These are phyloP conservation scores for Colletotrichum liriopes DNA, from an alignment of 2,329 filamentous ascomycete genomes.

Conservation along the genomic window DNA sequence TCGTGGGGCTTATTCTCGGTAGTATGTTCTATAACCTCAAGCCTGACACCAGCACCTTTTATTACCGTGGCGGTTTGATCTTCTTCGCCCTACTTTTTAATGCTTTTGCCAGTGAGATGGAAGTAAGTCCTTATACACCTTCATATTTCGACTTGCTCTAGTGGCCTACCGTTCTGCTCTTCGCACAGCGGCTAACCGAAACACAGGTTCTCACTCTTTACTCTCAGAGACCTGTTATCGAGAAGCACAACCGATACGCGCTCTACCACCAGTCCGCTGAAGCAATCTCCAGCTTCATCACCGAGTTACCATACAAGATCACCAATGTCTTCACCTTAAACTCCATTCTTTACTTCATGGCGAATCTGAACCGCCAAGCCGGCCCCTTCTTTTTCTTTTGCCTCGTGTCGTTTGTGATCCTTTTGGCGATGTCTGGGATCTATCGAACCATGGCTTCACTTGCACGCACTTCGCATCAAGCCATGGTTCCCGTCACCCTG, in stretches of 20 bases:
- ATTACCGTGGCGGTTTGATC: conserved; percentile 50
- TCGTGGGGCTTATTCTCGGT: conserved; percentile 70
- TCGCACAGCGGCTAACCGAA: not conserved
- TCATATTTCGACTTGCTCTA: accelerated
- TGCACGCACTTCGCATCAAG: conserved; percentile 50
- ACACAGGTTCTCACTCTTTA: conserved; percentile 45
- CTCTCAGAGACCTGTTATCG: conserved; percentile 47
- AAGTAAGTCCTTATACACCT: conserved; percentile 37
- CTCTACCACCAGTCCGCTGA: conserved; percentile 61
- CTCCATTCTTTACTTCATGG: conserved; percentile 77
- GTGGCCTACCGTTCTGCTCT: not conserved
- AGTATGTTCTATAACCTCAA: conserved; percentile 77
- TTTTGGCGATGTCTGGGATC: conserved; percentile 50
- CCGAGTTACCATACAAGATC: conserved; percentile 75
- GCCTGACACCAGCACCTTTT: conserved; percentile 70
- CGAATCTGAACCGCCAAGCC: conserved; percentile 70
- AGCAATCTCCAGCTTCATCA: conserved; percentile 75
- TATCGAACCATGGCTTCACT: conserved; percentile 51
- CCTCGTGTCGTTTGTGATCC: conserved; percentile 55
- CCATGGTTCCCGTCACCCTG: conserved; percentile 68
- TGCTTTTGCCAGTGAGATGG: conserved; percentile 48
- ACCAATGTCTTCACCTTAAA: conserved; percentile 73
- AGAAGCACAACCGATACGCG: conserved; percentile 50
- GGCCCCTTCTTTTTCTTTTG: conserved; percentile 75
- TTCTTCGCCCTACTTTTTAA: conserved; percentile 54